Percentiles rank a stretch among this genome's conserved stretches.
phyloP scores from a whole-genome alignment of 2,329 filamentous ascomycete genomes.

The Ophiostoma himal-ulmi region DNA sequence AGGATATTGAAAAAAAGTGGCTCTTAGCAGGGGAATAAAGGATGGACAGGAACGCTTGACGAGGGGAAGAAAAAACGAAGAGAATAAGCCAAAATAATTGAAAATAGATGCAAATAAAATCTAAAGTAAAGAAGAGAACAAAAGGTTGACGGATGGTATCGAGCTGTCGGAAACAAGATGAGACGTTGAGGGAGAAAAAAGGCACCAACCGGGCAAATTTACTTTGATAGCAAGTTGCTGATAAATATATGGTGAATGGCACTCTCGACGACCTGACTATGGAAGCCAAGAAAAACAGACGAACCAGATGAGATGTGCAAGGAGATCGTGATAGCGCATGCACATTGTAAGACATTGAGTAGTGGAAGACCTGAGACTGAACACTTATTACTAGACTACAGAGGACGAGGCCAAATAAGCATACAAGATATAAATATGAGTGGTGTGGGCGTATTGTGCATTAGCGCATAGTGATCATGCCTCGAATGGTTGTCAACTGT shows the following conservation, averaged over 20 bases:
- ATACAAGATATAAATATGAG: background rate
- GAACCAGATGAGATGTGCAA: background rate
- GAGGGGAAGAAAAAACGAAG: conserved; percentile 7
- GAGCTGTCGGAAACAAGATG: background rate
- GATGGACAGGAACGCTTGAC: conserved; percentile 2
- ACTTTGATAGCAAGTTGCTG: background rate
- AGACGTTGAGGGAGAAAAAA: background rate
- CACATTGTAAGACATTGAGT: background rate
- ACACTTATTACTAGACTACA: background rate
- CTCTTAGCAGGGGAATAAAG: background rate
- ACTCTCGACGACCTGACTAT: background rate
- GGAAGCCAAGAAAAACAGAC: background rate
- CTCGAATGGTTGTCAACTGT: background rate
- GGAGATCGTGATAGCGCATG: background rate
- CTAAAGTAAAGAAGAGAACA: background rate
- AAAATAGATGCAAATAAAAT: background rate
- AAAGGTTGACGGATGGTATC: background rate
- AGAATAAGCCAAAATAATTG: background rate
- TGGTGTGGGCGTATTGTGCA: background rate
- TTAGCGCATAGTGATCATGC: background rate
- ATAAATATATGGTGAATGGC: no score
- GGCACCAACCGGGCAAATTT: conserved; percentile 1
- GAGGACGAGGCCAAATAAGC: background rate
- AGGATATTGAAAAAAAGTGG: background rate
- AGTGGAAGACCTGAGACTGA: background rate